A percentile compares a stretch with the other conserved stretches of the same genome.
Evolutionary conservation across 1,139 yeast species (phyloP).

Genomic region (Geotrichum macrosporum): DNA sequence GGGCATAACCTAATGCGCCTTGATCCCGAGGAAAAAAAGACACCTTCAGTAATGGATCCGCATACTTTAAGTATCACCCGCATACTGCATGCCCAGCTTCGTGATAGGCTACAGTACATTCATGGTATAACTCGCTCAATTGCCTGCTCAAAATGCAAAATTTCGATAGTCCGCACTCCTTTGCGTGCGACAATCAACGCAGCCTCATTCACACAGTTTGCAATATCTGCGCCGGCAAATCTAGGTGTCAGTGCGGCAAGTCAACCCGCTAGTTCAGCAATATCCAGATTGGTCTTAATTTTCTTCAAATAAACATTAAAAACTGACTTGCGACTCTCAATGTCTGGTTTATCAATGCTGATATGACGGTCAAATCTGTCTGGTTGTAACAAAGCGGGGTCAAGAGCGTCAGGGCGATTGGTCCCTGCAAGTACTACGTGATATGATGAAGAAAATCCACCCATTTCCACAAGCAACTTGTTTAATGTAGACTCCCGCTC

Average conservation of each 20-base stretch:
- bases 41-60: conserved; percentile 90
- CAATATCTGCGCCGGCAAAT: conserved; percentile 96
- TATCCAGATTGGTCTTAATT: conserved; percentile 51
- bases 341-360: conserved; percentile 84
- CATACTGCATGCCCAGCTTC: conserved; percentile 99
- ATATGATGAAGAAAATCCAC: conserved; percentile 83
- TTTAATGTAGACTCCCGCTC: conserved; percentile 95
- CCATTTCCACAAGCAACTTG: conserved; percentile 95
- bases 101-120: conserved; percentile 86
- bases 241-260: conserved; percentile 96
- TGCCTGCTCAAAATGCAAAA: conserved; percentile 87
- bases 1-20: conserved; percentile 97
- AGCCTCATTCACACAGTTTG: conserved; percentile 94
- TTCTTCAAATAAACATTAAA: conserved; percentile 77
- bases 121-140: conserved; percentile 98
- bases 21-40: conserved; percentile 95
- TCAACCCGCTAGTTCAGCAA: conserved; percentile 67
- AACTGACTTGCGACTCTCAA: conserved; percentile 87
- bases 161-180: conserved; percentile 59
- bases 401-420: conserved; percentile 88
- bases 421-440: conserved; percentile 98
- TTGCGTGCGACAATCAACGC: conserved; percentile 93
- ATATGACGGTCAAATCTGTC: conserved; percentile 96
- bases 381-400: conserved; percentile 88
- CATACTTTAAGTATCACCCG: conserved; percentile 88